Evolutionary conservation across 768 basidiomycete genomes (phyloP).

Genomic region (Cytidiella melzeri): DNA sequence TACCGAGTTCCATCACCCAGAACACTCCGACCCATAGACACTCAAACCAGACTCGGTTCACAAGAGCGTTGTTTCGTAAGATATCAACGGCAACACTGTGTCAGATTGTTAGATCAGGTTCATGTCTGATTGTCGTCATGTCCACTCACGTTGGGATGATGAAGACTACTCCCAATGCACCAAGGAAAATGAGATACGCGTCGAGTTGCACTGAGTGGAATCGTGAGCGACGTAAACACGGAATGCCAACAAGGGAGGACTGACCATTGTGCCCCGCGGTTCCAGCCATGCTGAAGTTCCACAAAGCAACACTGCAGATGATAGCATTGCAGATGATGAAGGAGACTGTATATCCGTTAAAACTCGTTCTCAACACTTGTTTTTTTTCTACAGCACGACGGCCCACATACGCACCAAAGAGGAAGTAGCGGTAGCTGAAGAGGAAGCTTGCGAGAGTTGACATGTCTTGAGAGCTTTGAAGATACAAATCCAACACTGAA

Average conservation of each 20-base stretch:
- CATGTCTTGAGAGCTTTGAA: conserved; percentile 26
- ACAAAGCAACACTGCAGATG: conserved; percentile 58
- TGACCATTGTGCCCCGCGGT: conserved; percentile 32
- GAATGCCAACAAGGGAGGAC: conserved; percentile 16
- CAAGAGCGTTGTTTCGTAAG: conserved; percentile 40
- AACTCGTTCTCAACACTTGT: conserved; percentile 5
- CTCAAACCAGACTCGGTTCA: conserved; percentile 69
- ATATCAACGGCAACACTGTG: conserved; percentile 54
- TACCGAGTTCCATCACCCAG: conserved; percentile 57
- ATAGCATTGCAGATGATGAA: conserved; percentile 63
- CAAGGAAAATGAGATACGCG: conserved; percentile 53
- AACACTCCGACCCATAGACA: conserved; percentile 53
- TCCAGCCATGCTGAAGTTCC: conserved; percentile 54
- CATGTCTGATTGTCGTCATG: neutral
- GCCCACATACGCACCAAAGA: conserved; percentile 46
- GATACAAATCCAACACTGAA: conserved; percentile 15
- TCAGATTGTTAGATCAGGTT: conserved; percentile 4
- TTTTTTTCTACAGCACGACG: neutral
- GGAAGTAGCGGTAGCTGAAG: conserved; percentile 47
- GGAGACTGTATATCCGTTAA: conserved; percentile 32
- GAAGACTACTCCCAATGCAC: conserved; percentile 49
- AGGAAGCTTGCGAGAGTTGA: conserved; percentile 39
- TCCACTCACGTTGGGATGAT: conserved; percentile 52
- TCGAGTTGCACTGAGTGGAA: conserved; percentile 40
- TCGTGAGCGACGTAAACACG: neutral